These are phyloP conservation scores for Diddensiella caesifluorescens DNA, from an alignment of 805 yeast species.

Conservation along the genomic window DNA sequence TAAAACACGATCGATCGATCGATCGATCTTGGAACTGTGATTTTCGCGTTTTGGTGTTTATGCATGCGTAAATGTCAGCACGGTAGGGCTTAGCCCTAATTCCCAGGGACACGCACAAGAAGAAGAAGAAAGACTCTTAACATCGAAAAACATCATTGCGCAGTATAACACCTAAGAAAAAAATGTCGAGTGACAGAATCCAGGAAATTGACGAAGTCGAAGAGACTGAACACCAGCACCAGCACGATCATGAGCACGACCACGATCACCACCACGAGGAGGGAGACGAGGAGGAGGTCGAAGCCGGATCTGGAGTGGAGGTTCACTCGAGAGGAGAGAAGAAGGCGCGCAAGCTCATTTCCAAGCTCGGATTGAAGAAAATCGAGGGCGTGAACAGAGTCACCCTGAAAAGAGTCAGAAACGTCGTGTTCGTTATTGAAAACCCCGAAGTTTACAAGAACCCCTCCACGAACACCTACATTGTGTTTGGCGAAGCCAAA, in stretches of 20 bases:
- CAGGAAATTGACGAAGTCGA: constrained; percentile 26
- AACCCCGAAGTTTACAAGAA: constrained; percentile 93
- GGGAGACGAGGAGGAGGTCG: constrained; percentile 18
- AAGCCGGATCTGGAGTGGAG: constrained; percentile 19
- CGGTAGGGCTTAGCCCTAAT: background rate
- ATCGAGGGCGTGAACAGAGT: constrained; percentile 92
- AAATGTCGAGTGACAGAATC: constrained; percentile 29
- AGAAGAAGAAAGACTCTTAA: background rate
- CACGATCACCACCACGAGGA: constrained; percentile 20
- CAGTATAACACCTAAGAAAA: background rate
- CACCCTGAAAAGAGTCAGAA: constrained; percentile 89
- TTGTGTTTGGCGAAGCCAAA: constrained; percentile 97
- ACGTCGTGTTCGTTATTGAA: constrained; percentile 86
- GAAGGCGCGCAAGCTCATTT: constrained; percentile 88
- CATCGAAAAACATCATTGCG: background rate
- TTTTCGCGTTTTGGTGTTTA: too few species aligned
- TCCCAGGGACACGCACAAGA: background rate
- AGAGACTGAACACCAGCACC: constrained; percentile 16
- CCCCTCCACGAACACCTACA: constrained; percentile 82
- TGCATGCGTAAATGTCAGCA: too few species aligned
- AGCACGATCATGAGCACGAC: constrained; percentile 18
- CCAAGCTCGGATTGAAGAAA: constrained; percentile 84
- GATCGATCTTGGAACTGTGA: too few species aligned
- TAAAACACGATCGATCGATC: too few species aligned
- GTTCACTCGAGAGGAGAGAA: constrained; percentile 56